Base-by-base conservation (phyloP, 495 filamentous ascomycete species). In the Penicillium taxi region DNA sequence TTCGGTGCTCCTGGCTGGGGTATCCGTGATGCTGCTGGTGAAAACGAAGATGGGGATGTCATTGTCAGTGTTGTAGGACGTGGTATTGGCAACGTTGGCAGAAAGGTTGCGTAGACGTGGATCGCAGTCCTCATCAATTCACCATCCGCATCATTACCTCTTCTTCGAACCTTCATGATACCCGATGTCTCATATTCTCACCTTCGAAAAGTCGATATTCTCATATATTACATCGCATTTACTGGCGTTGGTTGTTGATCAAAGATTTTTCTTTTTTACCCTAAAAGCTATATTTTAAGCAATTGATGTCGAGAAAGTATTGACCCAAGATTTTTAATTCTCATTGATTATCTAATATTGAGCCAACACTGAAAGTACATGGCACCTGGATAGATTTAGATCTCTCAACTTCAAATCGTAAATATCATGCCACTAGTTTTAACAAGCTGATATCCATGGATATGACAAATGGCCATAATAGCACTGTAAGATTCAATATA, bases 1-100 rank as follows among this genome's bases (percentile, higher is more conserved):
- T 94, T 96, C 52, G 89, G 90, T 26, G 80, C 79, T 9, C 83
- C 80, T 30, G 84, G 80, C 24, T 94, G 94, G 83, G 93, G 87
- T 28, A 63, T 96, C 42, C 69, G 91, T 43, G 84, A 91, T 49
- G 75, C 67, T 16, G 44, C 70, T 7, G 77, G 74, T 2, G 84
- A 80, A 9, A 78, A 81, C 37, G 75, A 71, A 24, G 67, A 68
- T 13, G 74, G 64, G 5, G 84, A 90, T 57, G 67, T 96, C 26
- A 75, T 96, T 23, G 73, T 96, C 33, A 94, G 86, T 41, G 78
- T 99, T 19, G 91, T 96, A 46, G 93, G 93, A 18, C 81, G 75
- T 51, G 93, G 93, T 14, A 85, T 99, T 29, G 93, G 93, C 4
- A 99, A 99, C 61, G 82, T 96, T 29, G 91, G 89, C 23, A 75